phyloP scores from a whole-genome alignment of 228 moss, liverwort and hornwort species.

The Sphagnum fallax region DNA sequence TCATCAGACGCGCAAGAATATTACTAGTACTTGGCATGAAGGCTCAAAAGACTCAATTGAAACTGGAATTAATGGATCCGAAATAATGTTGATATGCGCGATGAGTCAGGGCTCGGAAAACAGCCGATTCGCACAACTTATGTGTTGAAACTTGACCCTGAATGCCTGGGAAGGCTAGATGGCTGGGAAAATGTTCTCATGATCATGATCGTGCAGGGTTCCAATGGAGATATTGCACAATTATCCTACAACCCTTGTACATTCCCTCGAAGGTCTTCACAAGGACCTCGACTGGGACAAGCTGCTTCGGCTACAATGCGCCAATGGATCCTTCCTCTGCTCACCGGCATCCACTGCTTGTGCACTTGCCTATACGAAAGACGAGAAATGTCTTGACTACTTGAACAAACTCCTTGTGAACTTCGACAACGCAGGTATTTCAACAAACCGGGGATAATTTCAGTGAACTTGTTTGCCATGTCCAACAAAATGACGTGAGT shows the following conservation, averaged over 20 bases:
- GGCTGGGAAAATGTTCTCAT: too few relatives aligned
- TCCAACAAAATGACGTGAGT: not conserved
- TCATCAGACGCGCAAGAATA: too few relatives aligned
- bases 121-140: too few relatives aligned
- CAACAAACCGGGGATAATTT: not conserved
- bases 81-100: too few relatives aligned
- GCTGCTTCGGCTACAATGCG: conserved; percentile 57
- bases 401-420: conserved; percentile 34
- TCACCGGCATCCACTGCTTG: conserved; percentile 85
- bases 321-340: conserved; percentile 61
- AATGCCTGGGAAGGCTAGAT: too few relatives aligned
- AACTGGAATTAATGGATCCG: too few relatives aligned
- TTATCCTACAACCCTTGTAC: conserved; percentile 65
- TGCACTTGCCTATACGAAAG: conserved; percentile 64
- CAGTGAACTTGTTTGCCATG: not conserved
- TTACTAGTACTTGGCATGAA: too few relatives aligned
- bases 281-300: conserved; percentile 59
- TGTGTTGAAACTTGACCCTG: too few relatives aligned
- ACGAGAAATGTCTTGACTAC: conserved; percentile 53
- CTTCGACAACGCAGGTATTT: conserved; percentile 28
- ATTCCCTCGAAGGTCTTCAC: conserved; percentile 76
- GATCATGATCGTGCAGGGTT: conserved; percentile 29
- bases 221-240: conserved; percentile 70
- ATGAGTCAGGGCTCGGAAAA: too few relatives aligned
- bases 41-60: too few relatives aligned